Base-by-base conservation (phyloP, 1,284 basidiomycete genomes). In the Mycosarcoma maydis region DNA sequence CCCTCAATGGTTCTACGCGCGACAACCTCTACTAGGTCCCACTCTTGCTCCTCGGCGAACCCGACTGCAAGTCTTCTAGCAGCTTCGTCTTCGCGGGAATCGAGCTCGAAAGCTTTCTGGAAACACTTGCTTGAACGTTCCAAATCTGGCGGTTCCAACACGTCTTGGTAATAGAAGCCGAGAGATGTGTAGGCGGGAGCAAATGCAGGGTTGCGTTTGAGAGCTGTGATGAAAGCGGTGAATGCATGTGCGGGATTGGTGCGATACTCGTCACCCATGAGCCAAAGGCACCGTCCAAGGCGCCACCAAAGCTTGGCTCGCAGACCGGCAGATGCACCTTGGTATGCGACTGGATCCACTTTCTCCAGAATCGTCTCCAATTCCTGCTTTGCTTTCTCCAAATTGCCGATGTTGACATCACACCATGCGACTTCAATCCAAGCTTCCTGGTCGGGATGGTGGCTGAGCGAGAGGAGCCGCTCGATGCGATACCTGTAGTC, bases 81-180 rank as follows among this genome's bases (percentile, higher is more conserved):
- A 1, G 96, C 94, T 14, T 90, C 88, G 11, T 87, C 88, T 83
- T 98, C 92, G 13, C 90, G 87, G 1, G 94, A 87, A 82, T 98
- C 94, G 2, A 98, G 87, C 83, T 98, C 96, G 74, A 99, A 98
- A 0, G 96, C 96, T 77, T 96, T 98, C 77, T 98, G 94, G 84
- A 97, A 98, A 81, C 96, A 98, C 80, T 95, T 95, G 16, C 91
- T 90, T 1, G 95, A 90, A 37, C 95, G 88, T 10, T 88, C 87
- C 9, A 88, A 87, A 82, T 98, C 94, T 0, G 89, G 87, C 1
- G 92, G 92, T 13, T 85, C 83, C 13, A 87, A 83, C 49, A 85
- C 85, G 48, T 92, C 89, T 17, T 87, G 84, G 81, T 98, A 98
- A 83, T 94, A 95, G 44, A 92, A 85, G 8, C 96, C 96, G 9